phyloP scores from a whole-genome alignment of 176 grass and related monocot genomes.

The Juncus effusus region DNA sequence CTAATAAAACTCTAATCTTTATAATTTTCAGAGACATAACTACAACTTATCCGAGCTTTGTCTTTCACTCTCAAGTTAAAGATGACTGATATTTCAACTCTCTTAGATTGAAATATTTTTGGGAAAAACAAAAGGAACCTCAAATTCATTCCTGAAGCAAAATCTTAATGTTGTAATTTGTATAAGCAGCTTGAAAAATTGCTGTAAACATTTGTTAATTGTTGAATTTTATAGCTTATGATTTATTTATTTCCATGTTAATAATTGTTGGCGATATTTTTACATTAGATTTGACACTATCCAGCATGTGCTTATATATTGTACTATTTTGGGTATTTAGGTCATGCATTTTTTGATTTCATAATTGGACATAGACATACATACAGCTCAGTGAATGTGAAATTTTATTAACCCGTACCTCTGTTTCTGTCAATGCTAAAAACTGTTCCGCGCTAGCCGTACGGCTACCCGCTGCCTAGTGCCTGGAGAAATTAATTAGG shows the following conservation, averaged over 20 bases:
- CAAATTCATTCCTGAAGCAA: constrained; percentile 8
- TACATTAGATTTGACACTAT: background rate
- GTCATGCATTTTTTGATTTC: background rate
- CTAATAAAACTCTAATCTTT: constrained; percentile 13
- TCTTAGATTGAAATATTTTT: constrained; percentile 15
- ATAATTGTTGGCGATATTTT: no score
- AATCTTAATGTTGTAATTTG: constrained; percentile 4
- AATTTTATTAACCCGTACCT: no score
- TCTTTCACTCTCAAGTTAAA: constrained; percentile 29
- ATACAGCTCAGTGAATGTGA: no score
- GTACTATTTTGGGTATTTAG: background rate
- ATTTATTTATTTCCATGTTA: no score
- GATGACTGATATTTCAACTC: constrained; percentile 13
- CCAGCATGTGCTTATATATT: background rate
- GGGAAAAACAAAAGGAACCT: background rate
- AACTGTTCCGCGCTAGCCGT: no score
- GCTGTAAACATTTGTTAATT: background rate
- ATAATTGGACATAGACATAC: no score
- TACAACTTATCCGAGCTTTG: constrained; percentile 24
- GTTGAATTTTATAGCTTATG: background rate
- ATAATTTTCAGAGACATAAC: constrained; percentile 28
- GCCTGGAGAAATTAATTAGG: no score
- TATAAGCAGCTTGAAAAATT: constrained; percentile 13
- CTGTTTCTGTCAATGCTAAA: no score
- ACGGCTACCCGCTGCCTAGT: no score